These are phyloP conservation scores for Botryotinia globosa DNA, from an alignment of 2,329 filamentous ascomycete species.

Conservation along the genomic window DNA sequence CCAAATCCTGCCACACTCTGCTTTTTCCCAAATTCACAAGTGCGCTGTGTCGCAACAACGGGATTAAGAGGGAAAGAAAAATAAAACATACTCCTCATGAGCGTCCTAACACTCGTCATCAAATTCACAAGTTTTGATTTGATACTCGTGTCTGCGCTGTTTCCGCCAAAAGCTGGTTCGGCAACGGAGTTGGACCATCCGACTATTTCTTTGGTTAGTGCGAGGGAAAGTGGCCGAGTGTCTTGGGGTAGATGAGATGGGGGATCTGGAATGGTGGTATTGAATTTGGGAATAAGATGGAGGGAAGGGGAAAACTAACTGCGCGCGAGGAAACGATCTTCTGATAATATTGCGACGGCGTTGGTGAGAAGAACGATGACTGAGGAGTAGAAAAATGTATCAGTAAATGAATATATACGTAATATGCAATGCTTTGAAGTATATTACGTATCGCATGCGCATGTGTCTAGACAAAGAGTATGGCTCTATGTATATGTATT, in stretches of 20 bases:
- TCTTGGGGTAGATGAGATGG: not conserved
- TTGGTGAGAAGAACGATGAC: slow-evolving; percentile 87
- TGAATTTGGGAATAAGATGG: not conserved
- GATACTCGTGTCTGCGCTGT: slow-evolving; percentile 69
- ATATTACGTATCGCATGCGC: not conserved
- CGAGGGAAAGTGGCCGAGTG: not conserved
- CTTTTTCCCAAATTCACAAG: not conserved
- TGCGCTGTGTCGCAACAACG: not conserved
- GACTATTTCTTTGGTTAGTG: slow-evolving; percentile 50
- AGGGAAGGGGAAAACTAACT: slow-evolving; percentile 49
- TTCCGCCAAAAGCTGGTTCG: slow-evolving; percentile 73
- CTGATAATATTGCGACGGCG: slow-evolving; percentile 87
- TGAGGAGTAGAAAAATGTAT: slow-evolving; percentile 39
- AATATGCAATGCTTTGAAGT: not conserved
- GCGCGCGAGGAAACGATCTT: slow-evolving; percentile 86
- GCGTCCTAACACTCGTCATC: slow-evolving; percentile 82
- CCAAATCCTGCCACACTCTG: not conserved
- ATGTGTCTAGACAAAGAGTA: not conserved
- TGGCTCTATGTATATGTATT: not conserved
- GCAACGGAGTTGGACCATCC: slow-evolving; percentile 69
- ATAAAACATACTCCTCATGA: slow-evolving; percentile 78
- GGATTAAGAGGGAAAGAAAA: not conserved
- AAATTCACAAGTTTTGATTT: slow-evolving; percentile 86
- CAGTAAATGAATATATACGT: not conserved
- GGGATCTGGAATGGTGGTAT: not conserved